Conservation (phyloP, 1,284 basidiomycete species). For the Melanopsichium pennsylvanicum region DNA sequence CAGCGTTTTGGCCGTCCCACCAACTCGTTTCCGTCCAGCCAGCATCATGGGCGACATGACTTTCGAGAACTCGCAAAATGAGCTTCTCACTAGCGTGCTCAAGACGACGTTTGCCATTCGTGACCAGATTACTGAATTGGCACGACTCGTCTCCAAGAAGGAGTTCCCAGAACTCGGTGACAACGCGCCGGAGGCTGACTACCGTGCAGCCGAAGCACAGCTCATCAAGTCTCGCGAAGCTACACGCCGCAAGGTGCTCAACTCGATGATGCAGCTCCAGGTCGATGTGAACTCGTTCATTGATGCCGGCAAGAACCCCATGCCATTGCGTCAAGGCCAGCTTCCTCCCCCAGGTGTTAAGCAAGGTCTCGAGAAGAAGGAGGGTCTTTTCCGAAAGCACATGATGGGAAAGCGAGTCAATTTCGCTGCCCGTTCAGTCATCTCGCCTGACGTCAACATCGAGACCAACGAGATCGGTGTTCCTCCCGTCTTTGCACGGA, state of each 20-base stretch:
- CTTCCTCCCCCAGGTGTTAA: constrained; percentile 94
- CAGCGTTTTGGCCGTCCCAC: constrained; percentile 88
- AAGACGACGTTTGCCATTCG: constrained; percentile 71
- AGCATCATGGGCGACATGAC: constrained; percentile 89
- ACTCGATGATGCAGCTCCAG: constrained; percentile 87
- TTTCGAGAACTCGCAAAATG: constrained; percentile 97
- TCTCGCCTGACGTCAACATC: constrained; percentile 98
- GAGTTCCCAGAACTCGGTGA: constrained; percentile 63
- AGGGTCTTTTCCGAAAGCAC: constrained; percentile 96
- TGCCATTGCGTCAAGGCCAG: constrained; percentile 83
- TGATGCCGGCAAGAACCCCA: constrained; percentile 95
- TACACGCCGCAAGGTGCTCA: constrained; percentile 76
- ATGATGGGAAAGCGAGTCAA: constrained; percentile 99
- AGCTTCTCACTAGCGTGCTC: constrained; percentile 85
- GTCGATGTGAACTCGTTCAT: constrained; percentile 96
- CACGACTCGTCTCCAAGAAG: constrained; percentile 73
- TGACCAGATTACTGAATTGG: constrained; percentile 74
- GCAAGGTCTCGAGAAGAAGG: constrained; percentile 98
- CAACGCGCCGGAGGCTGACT: constrained; percentile 65
- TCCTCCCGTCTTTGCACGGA: constrained; percentile 95
- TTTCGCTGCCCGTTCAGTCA: constrained; percentile 97
- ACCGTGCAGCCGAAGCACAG: constrained; percentile 66
- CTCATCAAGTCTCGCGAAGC: constrained; percentile 68
- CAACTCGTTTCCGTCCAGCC: constrained; percentile 94
- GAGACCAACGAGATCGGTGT: constrained; percentile 99